These are phyloP conservation scores for Corylus americana DNA, from an alignment of 306 rosid genomes.

Conservation along the genomic window DNA sequence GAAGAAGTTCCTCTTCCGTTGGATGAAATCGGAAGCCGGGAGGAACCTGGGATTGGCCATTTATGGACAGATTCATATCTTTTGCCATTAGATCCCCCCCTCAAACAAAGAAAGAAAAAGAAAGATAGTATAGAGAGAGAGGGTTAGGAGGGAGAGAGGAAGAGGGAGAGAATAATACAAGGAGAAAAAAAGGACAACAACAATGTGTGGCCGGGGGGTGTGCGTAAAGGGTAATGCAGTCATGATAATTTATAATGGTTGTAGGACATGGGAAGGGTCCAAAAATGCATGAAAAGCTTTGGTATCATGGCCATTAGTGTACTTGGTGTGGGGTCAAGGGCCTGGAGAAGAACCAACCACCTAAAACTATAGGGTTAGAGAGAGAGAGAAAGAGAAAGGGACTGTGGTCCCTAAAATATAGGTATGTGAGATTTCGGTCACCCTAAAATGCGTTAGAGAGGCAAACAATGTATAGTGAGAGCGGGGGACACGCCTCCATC, in stretches of 20 bases:
- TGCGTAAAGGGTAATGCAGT: constrained; percentile 39
- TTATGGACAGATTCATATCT: constrained; percentile 51
- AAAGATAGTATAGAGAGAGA: background rate
- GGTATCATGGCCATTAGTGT: constrained; percentile 52
- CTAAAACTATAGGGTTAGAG: constrained; percentile 16
- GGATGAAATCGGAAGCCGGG: constrained; percentile 64
- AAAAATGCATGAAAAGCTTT: constrained; percentile 52
- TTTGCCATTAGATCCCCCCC: constrained; percentile 9
- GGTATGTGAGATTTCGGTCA: constrained; percentile 21
- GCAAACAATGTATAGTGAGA: constrained; percentile 37
- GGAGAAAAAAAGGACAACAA: background rate
- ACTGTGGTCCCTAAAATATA: constrained; percentile 19
- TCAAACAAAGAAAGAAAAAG: background rate
- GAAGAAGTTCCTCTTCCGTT: constrained; percentile 63
- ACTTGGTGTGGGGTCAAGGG: constrained; percentile 41
- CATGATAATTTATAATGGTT: constrained; percentile 51
- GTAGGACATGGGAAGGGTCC: constrained; percentile 40
- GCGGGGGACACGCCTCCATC: constrained; percentile 55
- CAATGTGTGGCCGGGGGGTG: constrained; percentile 8
- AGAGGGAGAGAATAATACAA: background rate
- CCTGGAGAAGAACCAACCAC: constrained; percentile 49
- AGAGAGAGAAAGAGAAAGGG: background rate
- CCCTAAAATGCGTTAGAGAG: constrained; percentile 31
- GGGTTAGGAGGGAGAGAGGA: background rate
- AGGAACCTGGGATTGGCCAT: constrained; percentile 60